Percentiles rank a stretch among this genome's conserved stretches.
Conservation (phyloP, 2,329 filamentous ascomycete species). For the Pezicula neosporulosa region DNA sequence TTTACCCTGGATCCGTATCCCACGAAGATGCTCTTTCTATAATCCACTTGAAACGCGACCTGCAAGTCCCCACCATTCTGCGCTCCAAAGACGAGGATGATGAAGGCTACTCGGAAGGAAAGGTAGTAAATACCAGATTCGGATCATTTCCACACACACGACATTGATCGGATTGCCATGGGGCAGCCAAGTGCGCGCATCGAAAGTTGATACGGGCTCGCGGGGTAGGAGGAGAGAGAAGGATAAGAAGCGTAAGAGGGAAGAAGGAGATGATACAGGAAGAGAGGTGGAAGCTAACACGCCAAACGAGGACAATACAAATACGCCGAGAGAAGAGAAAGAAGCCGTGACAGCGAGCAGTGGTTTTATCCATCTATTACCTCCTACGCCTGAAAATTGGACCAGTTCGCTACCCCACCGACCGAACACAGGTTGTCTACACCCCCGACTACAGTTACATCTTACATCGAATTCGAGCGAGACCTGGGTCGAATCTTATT, state of each 20-base stretch:
- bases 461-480: constrained; percentile 69
- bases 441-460: constrained; percentile 86
- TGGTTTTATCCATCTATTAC: constrained; percentile 76
- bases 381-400: constrained; percentile 80
- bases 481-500: constrained; percentile 70
- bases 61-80: constrained; percentile 72
- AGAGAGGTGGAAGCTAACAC: constrained; percentile 18
- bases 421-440: constrained; percentile 83
- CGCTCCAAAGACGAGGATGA: constrained; percentile 57
- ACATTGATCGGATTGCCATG: constrained; percentile 77
- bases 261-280: constrained; percentile 24
- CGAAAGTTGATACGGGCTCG: constrained; percentile 87
- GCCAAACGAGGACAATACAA: constrained; percentile 28
- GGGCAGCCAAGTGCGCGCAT: constrained; percentile 90
- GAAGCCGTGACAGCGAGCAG: constrained; percentile 52
- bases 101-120: constrained; percentile 72
- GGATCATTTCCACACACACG: constrained; percentile 85
- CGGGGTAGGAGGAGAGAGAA: constrained; percentile 69
- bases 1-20: constrained; percentile 64
- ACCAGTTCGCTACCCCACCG: constrained; percentile 76
- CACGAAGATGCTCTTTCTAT: constrained; percentile 69
- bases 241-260: constrained; percentile 40
- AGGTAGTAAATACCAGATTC: constrained; percentile 86
- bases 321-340: constrained; percentile 36
- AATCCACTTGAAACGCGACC: constrained; percentile 84